Conservation (phyloP, 2,329 filamentous ascomycete genomes). For the Nemania sp. region DNA sequence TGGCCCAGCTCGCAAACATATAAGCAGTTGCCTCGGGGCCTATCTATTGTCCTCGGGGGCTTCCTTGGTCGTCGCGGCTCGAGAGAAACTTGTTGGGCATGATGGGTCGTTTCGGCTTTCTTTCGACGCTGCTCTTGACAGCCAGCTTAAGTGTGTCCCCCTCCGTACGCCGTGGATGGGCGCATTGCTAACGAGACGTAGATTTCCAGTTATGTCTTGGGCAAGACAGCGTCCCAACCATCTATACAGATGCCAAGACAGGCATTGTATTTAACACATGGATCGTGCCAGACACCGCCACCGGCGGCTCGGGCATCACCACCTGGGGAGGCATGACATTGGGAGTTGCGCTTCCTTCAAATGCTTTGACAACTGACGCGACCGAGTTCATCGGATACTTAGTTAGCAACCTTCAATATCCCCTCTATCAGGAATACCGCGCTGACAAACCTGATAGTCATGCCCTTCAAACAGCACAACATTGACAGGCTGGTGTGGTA, state of each 20-base stretch:
- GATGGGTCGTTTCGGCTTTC: constrained; percentile 34
- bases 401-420: constrained; percentile 43
- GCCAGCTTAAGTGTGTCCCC: constrained; percentile 30
- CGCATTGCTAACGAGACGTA: constrained; percentile 29
- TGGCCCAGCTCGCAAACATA: constrained; percentile 17
- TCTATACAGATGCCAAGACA: constrained; percentile 53
- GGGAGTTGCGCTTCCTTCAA: constrained; percentile 58
- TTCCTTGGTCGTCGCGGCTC: constrained; percentile 13
- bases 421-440: background rate
- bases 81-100: constrained; percentile 13
- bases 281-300: constrained; percentile 42
- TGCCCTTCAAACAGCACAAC: constrained; percentile 50
- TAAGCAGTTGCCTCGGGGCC: constrained; percentile 15
- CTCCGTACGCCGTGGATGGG: background rate
- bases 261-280: constrained; percentile 60
- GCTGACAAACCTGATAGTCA: constrained; percentile 42
- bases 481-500: constrained; percentile 60
- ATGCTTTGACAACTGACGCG: constrained; percentile 52
- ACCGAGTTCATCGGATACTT: constrained; percentile 65
- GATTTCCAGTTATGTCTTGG: constrained; percentile 34
- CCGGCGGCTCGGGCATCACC: constrained; percentile 38
- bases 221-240: constrained; percentile 34
- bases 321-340: constrained; percentile 54
- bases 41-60: background rate
- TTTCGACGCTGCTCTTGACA: constrained; percentile 34